These are phyloP conservation scores for Cylindrotheca closterium DNA, from an alignment of 108 stramenopile genomes.

Conservation along the genomic window DNA sequence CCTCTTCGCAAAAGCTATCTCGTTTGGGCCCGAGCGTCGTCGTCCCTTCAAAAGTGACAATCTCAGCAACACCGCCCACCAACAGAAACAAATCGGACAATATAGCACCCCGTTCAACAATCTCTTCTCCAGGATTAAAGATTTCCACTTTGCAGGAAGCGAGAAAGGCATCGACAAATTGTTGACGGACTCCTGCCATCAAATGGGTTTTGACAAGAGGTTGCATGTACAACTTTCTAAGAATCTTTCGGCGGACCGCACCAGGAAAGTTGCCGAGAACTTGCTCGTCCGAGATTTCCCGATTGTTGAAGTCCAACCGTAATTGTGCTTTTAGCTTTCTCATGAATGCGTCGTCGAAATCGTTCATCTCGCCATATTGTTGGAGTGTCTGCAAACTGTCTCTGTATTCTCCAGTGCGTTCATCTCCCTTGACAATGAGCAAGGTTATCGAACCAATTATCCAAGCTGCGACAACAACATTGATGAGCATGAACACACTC, in stretches of 20 bases:
- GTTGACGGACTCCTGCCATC: slow-evolving; percentile 38
- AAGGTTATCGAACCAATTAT: slow-evolving; percentile 63
- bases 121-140: slow-evolving; percentile 57
- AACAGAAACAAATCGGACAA: slow-evolving; percentile 52
- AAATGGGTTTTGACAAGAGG: slow-evolving; percentile 37
- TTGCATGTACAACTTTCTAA: slow-evolving; percentile 45
- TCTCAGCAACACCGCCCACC: slow-evolving; percentile 48
- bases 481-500: slow-evolving; percentile 49
- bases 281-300: slow-evolving; percentile 54
- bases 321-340: slow-evolving; percentile 41
- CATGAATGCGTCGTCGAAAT: slow-evolving; percentile 23
- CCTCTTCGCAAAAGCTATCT: not conserved
- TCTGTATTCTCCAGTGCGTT: slow-evolving; percentile 55
- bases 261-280: slow-evolving; percentile 54
- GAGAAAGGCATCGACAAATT: slow-evolving; percentile 64
- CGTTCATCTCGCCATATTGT: slow-evolving; percentile 38
- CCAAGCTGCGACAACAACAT: slow-evolving; percentile 45
- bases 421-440: slow-evolving; percentile 55
- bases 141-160: slow-evolving; percentile 53
- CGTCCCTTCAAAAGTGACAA: not conserved
- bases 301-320: slow-evolving; percentile 45
- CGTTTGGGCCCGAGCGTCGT: not conserved
- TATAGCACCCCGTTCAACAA: slow-evolving; percentile 38
- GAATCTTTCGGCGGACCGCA: slow-evolving; percentile 44
- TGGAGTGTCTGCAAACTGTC: slow-evolving; percentile 34